Evolutionary conservation across 768 basidiomycete species (phyloP).

Genomic region (Boletus rex-veris): DNA sequence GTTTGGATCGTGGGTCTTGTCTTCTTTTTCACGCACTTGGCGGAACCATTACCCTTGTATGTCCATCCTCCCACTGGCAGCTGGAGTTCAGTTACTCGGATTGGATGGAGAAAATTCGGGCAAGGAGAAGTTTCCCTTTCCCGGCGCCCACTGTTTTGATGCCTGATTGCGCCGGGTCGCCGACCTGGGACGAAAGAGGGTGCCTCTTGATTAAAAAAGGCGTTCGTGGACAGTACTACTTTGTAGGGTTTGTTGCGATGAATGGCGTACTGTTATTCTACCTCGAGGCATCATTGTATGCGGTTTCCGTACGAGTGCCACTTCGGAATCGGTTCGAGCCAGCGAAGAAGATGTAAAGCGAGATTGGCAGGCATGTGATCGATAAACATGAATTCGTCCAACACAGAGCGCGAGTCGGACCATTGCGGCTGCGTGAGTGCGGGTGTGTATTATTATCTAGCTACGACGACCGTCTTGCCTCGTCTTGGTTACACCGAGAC

Average conservation of each 20-base stretch:
- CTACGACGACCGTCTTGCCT: conserved; percentile 7
- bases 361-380: neutral
- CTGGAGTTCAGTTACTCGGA: neutral
- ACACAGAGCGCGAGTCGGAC: neutral
- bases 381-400: neutral
- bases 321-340: neutral
- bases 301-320: neutral
- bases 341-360: too few relatives aligned
- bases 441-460: neutral
- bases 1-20: neutral
- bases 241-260: neutral
- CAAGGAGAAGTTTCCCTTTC: neutral
- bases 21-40: neutral
- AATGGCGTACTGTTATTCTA: too few relatives aligned
- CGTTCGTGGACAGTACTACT: too few relatives aligned
- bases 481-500: neutral
- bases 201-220: neutral
- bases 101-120: conserved; percentile 1
- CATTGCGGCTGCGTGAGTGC: neutral
- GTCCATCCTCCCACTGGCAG: neutral
- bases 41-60: neutral
- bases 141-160: neutral
- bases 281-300: neutral
- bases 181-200: neutral
- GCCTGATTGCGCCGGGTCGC: neutral